These are phyloP conservation scores for Phytopythium cucurbitacearum DNA, from an alignment of 352 stramenopile genomes.

Conservation along the genomic window DNA sequence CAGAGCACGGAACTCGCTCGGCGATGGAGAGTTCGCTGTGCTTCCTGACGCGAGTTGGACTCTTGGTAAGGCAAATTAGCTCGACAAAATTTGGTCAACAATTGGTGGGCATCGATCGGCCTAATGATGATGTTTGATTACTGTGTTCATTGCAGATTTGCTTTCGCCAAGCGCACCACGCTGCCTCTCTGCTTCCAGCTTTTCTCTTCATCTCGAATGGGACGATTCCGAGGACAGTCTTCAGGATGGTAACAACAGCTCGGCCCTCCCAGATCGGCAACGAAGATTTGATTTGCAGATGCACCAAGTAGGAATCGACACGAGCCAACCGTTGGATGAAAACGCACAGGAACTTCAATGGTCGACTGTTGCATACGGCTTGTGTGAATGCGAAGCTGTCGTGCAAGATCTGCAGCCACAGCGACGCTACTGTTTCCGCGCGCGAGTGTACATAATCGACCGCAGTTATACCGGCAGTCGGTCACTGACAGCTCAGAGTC, in stretches of 20 bases:
- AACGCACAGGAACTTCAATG: conserved; percentile 2
- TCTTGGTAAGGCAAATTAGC: conserved; percentile 11
- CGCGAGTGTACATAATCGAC: conserved; percentile 1
- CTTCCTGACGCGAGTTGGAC: conserved; percentile 13
- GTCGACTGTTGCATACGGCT: conserved; percentile 4
- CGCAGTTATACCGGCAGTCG: too few relatives aligned
- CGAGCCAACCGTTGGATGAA: background rate
- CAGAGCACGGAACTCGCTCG: conserved; percentile 15
- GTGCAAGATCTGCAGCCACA: conserved; percentile 15
- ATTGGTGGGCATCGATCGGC: too few relatives aligned
- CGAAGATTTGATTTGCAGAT: conserved; percentile 21
- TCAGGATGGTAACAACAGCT: background rate
- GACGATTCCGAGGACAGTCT: background rate
- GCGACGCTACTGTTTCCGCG: conserved; percentile 21
- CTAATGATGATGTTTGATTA: background rate
- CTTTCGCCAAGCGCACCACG: conserved; percentile 11
- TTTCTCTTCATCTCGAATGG: conserved; percentile 18
- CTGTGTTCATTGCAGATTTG: conserved; percentile 11
- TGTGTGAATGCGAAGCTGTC: conserved; percentile 2
- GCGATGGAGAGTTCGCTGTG: conserved; percentile 8
- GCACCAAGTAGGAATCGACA: conserved; percentile 10
- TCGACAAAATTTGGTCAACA: too few relatives aligned
- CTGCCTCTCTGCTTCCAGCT: conserved; percentile 16
- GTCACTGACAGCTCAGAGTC: background rate
- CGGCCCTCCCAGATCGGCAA: background rate